Evolutionary conservation across 768 basidiomycete genomes (phyloP), one percentile per base, ranked within the genome.

Genomic region (Psilocybe azurescens): DNA sequence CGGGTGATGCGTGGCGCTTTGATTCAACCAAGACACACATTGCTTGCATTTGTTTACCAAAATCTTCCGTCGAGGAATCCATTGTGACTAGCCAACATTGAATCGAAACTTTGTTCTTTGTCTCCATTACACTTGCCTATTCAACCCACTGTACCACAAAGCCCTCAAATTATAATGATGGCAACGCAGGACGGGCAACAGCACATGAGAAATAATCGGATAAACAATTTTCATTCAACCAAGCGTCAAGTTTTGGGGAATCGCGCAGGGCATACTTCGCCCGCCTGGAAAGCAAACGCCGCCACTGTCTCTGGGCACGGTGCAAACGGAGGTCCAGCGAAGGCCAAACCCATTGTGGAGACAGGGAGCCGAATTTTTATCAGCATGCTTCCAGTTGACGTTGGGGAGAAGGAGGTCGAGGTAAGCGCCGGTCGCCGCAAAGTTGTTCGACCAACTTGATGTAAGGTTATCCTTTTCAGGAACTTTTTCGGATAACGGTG

Each of bases 401-500:
- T 91, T 16, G 80, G 77, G 14, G 87, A 89, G 62, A 78, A 79
- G 53, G 90, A 92, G 64, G 82, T 92, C 38, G 86, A 89, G 80
- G 90, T 87, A 69, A 73, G 79, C 69, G 18, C 46, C 39, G 59
- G 14, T 24, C 29, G 8, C 16, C 39, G 32, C 47, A n/a, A 30
- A 30, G 20, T 46, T 5, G 11, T 28, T 53, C 38, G 36, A 51
- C 54, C 61, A 48, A 57, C 50, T 46, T 54, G 39, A 56, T 56
- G 28, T 36, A 44, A 53, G 28, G 13, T 44, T 49, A 2, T 46
- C 24, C 30, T 16, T 39, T 62, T 44, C 67, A 93, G 91, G 87
- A 90, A 44, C 77, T 93, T 55, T 92, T 93, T 73, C 82, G 77
- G 64, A 91, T 88, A 73, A 93, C 91, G 0, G 81, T 93, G 24